phyloP scores from a whole-genome alignment of 306 rosid species.

The Hippophae tibetana region DNA sequence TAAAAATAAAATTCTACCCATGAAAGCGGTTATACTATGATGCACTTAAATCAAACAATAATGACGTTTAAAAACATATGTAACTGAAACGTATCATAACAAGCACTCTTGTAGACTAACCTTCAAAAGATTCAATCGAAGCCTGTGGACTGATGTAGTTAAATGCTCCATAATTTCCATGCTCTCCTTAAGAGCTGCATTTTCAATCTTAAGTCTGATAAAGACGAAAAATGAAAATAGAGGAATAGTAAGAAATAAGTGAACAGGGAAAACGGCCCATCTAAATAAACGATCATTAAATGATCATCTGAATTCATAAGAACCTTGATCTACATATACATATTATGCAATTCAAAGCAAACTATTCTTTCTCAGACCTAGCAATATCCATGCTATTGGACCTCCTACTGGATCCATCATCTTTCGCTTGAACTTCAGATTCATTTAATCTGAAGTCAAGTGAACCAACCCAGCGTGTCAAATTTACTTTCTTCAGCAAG shows the following conservation, averaged over 20 bases:
- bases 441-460: too few relatives aligned
- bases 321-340: constrained; percentile 13
- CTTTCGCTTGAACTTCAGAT: too few relatives aligned
- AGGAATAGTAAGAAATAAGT: constrained; percentile 5
- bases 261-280: constrained; percentile 6
- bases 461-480: constrained; percentile 63
- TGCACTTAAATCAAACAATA: too few relatives aligned
- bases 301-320: constrained; percentile 11
- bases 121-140: constrained; percentile 69
- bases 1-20: too few relatives aligned
- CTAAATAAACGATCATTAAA: neutral
- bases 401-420: neutral
- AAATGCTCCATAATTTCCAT: constrained; percentile 72
- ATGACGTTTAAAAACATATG: too few relatives aligned
- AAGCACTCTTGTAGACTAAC: constrained; percentile 19
- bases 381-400: constrained; percentile 74
- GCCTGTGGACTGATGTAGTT: constrained; percentile 61
- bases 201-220: constrained; percentile 71
- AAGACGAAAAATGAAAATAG: constrained; percentile 1
- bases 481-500: constrained; percentile 70
- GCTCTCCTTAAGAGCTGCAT: constrained; percentile 85
- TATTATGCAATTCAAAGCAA: constrained; percentile 20
- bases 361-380: constrained; percentile 42
- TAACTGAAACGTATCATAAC: too few relatives aligned
- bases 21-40: too few relatives aligned